These are phyloP conservation scores for Mucor piriformis DNA, from an alignment of 371 early-diverging fungal species.

Conservation along the genomic window DNA sequence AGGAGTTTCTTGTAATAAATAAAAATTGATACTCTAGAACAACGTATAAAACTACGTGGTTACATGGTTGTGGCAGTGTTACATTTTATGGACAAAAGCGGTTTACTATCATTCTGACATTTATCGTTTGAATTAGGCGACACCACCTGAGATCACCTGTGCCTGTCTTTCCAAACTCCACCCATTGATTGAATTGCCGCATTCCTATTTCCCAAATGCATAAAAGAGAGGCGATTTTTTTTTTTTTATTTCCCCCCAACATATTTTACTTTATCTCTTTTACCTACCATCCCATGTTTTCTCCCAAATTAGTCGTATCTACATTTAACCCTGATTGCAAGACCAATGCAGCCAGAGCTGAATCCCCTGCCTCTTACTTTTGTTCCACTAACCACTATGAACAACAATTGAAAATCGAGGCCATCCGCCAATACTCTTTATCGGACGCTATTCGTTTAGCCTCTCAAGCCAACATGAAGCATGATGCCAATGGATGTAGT, in stretches of 20 bases:
- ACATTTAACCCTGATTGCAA: neutral
- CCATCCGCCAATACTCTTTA: constrained; percentile 14
- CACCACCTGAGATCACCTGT: constrained; percentile 7
- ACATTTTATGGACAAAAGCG: neutral
- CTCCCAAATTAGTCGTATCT: constrained; percentile 10
- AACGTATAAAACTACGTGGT: neutral
- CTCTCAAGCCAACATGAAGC: constrained; percentile 28
- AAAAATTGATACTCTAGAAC: neutral
- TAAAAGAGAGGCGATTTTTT: neutral
- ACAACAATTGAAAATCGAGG: constrained; percentile 11
- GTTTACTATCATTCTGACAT: constrained; percentile 1
- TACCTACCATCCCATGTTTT: neutral
- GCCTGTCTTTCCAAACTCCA: neutral
- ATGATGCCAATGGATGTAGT: constrained; percentile 26
- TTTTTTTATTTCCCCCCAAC: neutral
- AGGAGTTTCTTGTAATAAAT: neutral
- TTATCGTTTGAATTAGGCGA: neutral
- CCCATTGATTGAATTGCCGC: neutral
- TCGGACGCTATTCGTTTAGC: constrained; percentile 17
- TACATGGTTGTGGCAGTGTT: too few species aligned
- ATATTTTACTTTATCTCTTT: neutral
- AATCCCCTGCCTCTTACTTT: neutral
- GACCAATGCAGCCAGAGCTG: neutral
- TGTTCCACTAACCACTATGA: constrained; percentile 12
- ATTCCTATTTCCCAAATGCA: neutral